phyloP scores from a whole-genome alignment of 1,284 basidiomycete species.

The Marasmius tenuissimus region DNA sequence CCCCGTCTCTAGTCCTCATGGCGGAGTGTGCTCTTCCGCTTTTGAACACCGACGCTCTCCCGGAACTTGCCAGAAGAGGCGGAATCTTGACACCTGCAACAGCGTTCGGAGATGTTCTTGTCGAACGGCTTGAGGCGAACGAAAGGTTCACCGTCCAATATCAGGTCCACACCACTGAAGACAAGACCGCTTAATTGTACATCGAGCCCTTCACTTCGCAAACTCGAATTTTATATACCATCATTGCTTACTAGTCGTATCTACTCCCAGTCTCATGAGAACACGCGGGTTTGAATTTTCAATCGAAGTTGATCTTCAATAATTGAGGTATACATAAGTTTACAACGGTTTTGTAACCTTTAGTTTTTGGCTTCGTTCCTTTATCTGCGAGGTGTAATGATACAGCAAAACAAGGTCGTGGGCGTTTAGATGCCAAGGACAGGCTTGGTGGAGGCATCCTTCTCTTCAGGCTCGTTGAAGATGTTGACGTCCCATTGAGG shows the following conservation, averaged over 20 bases:
- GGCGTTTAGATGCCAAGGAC: slow-evolving; percentile 23
- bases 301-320: neutral
- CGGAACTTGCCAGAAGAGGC: slow-evolving; percentile 57
- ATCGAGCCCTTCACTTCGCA: neutral
- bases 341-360: neutral
- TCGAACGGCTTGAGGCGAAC: slow-evolving; percentile 52
- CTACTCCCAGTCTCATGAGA: too few species aligned
- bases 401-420: neutral
- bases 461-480: slow-evolving; percentile 52
- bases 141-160: slow-evolving; percentile 4
- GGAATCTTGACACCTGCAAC: slow-evolving; percentile 80
- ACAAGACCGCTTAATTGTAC: neutral
- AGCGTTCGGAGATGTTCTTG: slow-evolving; percentile 72
- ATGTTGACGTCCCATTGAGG: slow-evolving; percentile 60
- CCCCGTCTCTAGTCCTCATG: slow-evolving; percentile 58
- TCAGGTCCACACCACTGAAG: slow-evolving; percentile 1
- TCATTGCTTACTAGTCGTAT: too few species aligned
- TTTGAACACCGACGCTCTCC: slow-evolving; percentile 54
- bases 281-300: too few species aligned
- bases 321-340: neutral
- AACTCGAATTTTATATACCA: too few species aligned
- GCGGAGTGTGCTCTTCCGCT: slow-evolving; percentile 75
- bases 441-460: slow-evolving; percentile 34
- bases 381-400: neutral
- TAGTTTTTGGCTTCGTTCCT: neutral